Percentiles rank a stretch among this genome's conserved stretches.
Conservation (phyloP, 1,139 yeast species). For the Pichia sp. region DNA sequence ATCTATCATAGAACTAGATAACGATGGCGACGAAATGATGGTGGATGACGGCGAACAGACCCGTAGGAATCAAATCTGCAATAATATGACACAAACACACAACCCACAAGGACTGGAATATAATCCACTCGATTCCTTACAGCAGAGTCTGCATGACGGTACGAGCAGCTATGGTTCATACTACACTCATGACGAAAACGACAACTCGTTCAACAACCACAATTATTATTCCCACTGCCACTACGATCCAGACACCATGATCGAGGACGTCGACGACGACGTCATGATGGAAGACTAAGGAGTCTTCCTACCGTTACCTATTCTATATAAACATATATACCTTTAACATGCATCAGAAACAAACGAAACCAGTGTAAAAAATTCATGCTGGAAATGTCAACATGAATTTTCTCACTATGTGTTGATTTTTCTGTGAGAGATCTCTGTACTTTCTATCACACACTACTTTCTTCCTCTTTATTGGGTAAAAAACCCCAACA, state of each 20-base stretch:
- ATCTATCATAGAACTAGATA: slow-evolving; percentile 12
- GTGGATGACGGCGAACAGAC: slow-evolving; percentile 5
- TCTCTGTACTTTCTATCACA: too few species aligned
- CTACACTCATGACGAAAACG: slow-evolving; percentile 17
- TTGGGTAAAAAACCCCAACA: not conserved
- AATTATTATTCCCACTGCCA: not conserved
- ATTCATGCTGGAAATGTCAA: too few species aligned
- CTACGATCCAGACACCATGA: not conserved
- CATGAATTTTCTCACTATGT: too few species aligned
- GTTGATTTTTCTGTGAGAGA: too few species aligned
- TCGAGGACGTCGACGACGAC: slow-evolving; percentile 14
- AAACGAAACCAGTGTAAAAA: too few species aligned
- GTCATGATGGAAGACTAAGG: slow-evolving; percentile 15
- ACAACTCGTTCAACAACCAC: not conserved
- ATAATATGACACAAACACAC: not conserved
- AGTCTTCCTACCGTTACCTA: not conserved
- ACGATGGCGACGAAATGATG: slow-evolving; percentile 18
- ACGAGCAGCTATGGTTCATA: slow-evolving; percentile 22
- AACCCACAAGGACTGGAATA: not conserved
- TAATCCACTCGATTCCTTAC: slow-evolving; percentile 5
- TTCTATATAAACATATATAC: not conserved
- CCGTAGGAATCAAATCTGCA: too few species aligned
- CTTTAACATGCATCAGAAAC: too few species aligned
- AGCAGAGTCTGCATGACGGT: slow-evolving; percentile 13
- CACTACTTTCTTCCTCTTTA: not conserved